Base-by-base conservation (phyloP, 139 green algal genomes). In the Limnomonas spitsbergensis region DNA sequence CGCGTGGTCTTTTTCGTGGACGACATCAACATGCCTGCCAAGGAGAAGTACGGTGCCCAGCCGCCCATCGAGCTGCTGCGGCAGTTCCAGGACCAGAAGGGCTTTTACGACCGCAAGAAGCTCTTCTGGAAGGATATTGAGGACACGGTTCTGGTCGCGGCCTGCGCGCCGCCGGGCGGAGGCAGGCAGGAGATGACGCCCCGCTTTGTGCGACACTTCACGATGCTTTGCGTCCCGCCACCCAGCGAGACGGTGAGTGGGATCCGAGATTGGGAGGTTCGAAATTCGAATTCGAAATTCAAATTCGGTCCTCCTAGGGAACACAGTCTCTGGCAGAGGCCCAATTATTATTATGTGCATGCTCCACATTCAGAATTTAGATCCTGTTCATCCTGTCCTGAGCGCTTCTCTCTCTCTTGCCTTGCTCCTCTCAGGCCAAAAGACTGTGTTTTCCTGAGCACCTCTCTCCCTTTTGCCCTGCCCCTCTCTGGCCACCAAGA, bases 51-150 rank as follows among this genome's bases (percentile, higher is more conserved):
- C 80, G 93, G 93, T 38, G 90, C 79, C 2, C 79, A 96, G 81
- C 93, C 93, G 38, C 90, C 93, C 2, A 82, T 97, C 4, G 91
- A 97, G 88, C 88, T 96, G 73, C 86, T 97, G 73, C 85, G 93
- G 6, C 92, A 95, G 85, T 92, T 95, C 83, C 89, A 94, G 78
- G 91, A 96, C 84, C 90, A 91, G 79, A 24, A 29, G 85, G 87
- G 91, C 39, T 93, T 96, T 78, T 96, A 96, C 71, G 91, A 96
- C 85, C 85, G 90, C 69, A 84, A 93, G 84, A 94, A 94, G 83
- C 85, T 94, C 74, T 96, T 92, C 80, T 96, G 90, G 90, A 96
- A 96, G 89, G 91, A 96, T 69, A 84, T 96, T 34, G 91, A 94
- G 81, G 89, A 96, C 81, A 89, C 86, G 0, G 89, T 82, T 4